These are phyloP conservation scores for Phytomonas sp. DNA, from an alignment of 208 protist species.

Conservation along the genomic window DNA sequence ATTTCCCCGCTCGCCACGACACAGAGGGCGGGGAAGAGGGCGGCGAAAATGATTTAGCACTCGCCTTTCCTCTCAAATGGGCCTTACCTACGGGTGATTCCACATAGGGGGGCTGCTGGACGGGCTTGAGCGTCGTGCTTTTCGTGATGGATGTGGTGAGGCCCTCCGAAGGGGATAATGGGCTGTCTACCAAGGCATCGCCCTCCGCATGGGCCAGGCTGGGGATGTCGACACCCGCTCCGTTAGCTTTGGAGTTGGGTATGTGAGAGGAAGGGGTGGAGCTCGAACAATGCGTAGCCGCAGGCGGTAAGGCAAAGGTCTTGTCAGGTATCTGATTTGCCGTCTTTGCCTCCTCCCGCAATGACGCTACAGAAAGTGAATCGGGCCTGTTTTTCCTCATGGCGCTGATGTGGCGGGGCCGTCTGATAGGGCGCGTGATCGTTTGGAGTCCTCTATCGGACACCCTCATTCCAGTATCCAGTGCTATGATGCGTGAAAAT, in stretches of 20 bases:
- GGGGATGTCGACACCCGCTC: no score
- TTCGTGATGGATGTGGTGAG: neutral
- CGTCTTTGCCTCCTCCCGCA: neutral
- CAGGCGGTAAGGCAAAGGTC: neutral
- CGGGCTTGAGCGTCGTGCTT: neutral
- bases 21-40: neutral
- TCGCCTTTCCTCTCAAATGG: neutral
- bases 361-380: neutral
- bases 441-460: constrained; percentile 9
- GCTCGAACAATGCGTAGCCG: neutral
- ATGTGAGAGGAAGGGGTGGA: neutral
- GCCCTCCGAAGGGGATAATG: neutral
- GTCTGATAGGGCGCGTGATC: neutral
- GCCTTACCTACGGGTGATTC: neutral
- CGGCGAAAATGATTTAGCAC: neutral
- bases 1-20: neutral
- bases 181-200: neutral
- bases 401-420: neutral
- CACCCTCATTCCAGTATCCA: constrained; percentile 36
- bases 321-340: neutral
- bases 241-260: neutral
- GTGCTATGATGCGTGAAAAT: constrained; percentile 47
- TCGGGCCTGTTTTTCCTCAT: neutral
- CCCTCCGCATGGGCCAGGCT: neutral
- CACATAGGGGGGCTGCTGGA: neutral